Evolutionary conservation across 2,329 filamentous ascomycete genomes (phyloP), one percentile per base, ranked within the genome.

Genomic region (Immersiporthe knoxdaviesiana): DNA sequence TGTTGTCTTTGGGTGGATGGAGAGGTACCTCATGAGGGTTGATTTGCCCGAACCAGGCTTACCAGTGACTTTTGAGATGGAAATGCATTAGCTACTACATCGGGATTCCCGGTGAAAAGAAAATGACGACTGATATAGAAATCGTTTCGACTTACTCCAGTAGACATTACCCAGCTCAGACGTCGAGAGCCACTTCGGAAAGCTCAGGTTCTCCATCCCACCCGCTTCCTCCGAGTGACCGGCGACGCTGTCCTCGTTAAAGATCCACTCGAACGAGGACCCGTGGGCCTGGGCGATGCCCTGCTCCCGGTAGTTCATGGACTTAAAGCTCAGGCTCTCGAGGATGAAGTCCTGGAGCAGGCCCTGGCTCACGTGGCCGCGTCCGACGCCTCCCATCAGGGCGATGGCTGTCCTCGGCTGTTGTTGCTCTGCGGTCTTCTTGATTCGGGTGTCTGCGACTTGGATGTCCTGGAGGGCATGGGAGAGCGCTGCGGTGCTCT

Each of bases 31-130:
- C 75, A 83, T 83, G 1, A 84, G 75, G 0, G 82, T 83, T 0
- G 81, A 84, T 70, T 85, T 85, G 0, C 83, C 83, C 0, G 81
- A 81, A 0, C 83, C 83, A 3, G 83, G 79, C 44, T 83, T 81
- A 1, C 80, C 80, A 1, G 76, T 80, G 50, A 82, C 76, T 80
- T 32, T 61, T 18, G 11, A 16, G 24, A 14, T 1, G 16, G 14
- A 21, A 30, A 18, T 27, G n/a, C 24, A n/a, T 56, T 7, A 56
- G 12, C 14, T 10, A 2, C 6, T 32, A 3, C 21, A 39, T 18
- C 12, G n/a, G n/a, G n/a, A n/a, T n/a, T n/a, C n/a, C n/a, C n/a
- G 35, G 8, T 35, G 8, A 35, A 35, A 35, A 8, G 35, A 35
- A 35, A 8, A 35, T 4, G 8, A 35, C 35, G 35, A 35, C 35